These are phyloP conservation scores for Aspergillus nanangensis DNA, from an alignment of 495 filamentous ascomycete genomes.

Conservation along the genomic window DNA sequence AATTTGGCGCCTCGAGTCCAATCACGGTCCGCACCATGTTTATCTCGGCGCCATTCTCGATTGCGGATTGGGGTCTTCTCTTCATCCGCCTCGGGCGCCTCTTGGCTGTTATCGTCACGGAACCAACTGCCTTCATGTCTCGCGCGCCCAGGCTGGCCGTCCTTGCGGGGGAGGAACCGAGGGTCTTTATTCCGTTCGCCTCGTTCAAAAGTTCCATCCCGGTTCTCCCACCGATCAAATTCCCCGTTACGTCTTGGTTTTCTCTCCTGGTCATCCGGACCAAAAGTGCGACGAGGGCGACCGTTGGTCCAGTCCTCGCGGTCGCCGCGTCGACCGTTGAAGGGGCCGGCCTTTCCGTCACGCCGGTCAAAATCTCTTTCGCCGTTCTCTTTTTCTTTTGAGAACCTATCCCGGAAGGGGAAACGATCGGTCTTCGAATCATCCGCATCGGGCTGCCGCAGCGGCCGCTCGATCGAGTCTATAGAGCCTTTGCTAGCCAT, in stretches of 20 bases:
- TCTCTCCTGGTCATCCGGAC: slow-evolving; percentile 52
- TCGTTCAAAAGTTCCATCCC: slow-evolving; percentile 45
- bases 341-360: slow-evolving; percentile 29
- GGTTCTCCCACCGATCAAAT: slow-evolving; percentile 53
- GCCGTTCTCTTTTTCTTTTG: slow-evolving; percentile 41
- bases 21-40: slow-evolving; percentile 58
- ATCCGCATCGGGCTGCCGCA: slow-evolving; percentile 45
- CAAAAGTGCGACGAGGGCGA: slow-evolving; percentile 48
- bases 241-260: slow-evolving; percentile 58
- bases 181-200: slow-evolving; percentile 36
- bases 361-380: slow-evolving; percentile 43
- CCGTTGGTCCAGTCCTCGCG: slow-evolving; percentile 56
- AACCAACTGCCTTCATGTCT: slow-evolving; percentile 56
- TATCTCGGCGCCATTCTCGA: slow-evolving; percentile 62
- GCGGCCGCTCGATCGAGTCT: slow-evolving; percentile 41
- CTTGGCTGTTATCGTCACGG: slow-evolving; percentile 49
- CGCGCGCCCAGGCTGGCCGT: slow-evolving; percentile 39
- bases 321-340: slow-evolving; percentile 45
- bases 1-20: slow-evolving; percentile 47
- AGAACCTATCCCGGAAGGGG: slow-evolving; percentile 53
- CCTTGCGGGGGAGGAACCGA: slow-evolving; percentile 46
- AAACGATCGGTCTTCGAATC: slow-evolving; percentile 55
- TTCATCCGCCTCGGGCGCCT: slow-evolving; percentile 51
- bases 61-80: slow-evolving; percentile 49
- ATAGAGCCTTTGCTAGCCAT: slow-evolving; percentile 50